phyloP scores from a whole-genome alignment of 495 filamentous ascomycete species.

The Penicillium dipodomyicola region DNA sequence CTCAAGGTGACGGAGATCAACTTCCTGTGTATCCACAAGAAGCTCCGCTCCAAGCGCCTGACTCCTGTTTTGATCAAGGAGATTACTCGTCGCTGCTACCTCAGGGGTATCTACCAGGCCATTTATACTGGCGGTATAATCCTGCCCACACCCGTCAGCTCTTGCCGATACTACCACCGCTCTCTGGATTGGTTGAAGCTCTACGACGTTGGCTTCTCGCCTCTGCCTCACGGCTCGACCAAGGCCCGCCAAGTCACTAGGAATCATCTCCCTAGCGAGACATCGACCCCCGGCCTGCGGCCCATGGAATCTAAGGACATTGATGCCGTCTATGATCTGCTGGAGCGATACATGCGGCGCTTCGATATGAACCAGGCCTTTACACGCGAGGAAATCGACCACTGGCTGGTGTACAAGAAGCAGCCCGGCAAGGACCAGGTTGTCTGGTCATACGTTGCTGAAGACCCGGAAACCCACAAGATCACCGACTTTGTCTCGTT shows the following conservation, averaged over 20 bases:
- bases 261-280: constrained; percentile 71
- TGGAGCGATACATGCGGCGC: constrained; percentile 73
- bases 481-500: constrained; percentile 97
- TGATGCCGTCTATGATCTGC: constrained; percentile 68
- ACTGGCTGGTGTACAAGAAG: constrained; percentile 78
- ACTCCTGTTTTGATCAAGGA: constrained; percentile 95
- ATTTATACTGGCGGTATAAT: constrained; percentile 93
- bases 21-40: constrained; percentile 97
- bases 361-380: constrained; percentile 85
- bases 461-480: constrained; percentile 68
- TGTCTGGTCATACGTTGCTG: constrained; percentile 88
- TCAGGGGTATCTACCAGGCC: constrained; percentile 81
- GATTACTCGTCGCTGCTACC: constrained; percentile 86
- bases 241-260: constrained; percentile 74
- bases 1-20: constrained; percentile 89
- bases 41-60: constrained; percentile 87
- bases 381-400: constrained; percentile 71
- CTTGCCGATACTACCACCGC: constrained; percentile 92
- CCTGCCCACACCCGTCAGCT: constrained; percentile 84
- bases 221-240: constrained; percentile 75
- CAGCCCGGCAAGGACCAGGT: constrained; percentile 65
- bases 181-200: constrained; percentile 93
- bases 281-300: constrained; percentile 69
- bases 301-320: constrained; percentile 80
- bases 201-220: constrained; percentile 87